A percentile compares a stretch with the other conserved stretches of the same genome.
phyloP scores from a whole-genome alignment of 2,329 filamentous ascomycete genomes.

The Triangularia setosa region DNA sequence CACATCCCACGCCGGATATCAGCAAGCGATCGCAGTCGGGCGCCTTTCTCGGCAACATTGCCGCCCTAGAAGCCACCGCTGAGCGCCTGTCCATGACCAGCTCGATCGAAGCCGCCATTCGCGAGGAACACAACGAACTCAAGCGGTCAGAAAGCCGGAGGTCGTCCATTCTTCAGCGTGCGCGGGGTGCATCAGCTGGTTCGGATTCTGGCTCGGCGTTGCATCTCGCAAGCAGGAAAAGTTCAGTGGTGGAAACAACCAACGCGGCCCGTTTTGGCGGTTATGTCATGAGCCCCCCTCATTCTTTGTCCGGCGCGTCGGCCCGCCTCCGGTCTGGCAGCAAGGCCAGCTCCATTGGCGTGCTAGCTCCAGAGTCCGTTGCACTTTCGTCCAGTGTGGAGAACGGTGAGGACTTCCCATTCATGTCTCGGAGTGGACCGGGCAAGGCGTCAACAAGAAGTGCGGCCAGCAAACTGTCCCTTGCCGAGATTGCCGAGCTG shows the following conservation, averaged over 20 bases:
- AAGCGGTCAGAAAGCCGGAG: constrained; percentile 66
- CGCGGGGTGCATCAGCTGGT: constrained; percentile 29
- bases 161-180: constrained; percentile 53
- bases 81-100: constrained; percentile 70
- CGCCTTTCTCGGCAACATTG: constrained; percentile 63
- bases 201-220: constrained; percentile 25
- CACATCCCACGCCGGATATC: constrained; percentile 60
- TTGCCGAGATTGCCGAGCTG: constrained; percentile 56
- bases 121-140: constrained; percentile 66
- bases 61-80: constrained; percentile 70
- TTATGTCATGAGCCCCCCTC: constrained; percentile 62
- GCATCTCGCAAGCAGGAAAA: constrained; percentile 32
- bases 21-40: constrained; percentile 58
- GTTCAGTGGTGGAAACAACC: constrained; percentile 68
- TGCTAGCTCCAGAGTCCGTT: constrained; percentile 24
- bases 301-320: constrained; percentile 52
- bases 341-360: constrained; percentile 41
- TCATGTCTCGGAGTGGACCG: constrained; percentile 49
- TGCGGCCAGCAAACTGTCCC: constrained; percentile 43
- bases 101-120: constrained; percentile 74
- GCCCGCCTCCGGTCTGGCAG: constrained; percentile 52
- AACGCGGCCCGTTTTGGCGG: constrained; percentile 63
- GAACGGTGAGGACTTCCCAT: constrained; percentile 28
- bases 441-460: constrained; percentile 44
- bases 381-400: constrained; percentile 39